Conservation (phyloP, 1,284 basidiomycete species). For the Cryptococcus jaspeensis region DNA sequence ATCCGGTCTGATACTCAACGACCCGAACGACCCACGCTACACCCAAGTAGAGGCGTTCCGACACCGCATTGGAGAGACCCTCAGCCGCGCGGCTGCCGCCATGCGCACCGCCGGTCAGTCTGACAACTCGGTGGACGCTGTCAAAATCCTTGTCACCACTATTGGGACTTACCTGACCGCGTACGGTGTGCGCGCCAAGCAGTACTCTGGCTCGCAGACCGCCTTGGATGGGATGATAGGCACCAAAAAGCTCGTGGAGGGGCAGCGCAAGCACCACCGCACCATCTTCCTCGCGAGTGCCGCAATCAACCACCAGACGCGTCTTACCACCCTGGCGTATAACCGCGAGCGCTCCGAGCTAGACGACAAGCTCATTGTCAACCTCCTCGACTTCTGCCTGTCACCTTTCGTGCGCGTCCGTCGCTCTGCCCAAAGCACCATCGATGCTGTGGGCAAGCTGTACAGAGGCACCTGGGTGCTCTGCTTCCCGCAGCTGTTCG, state of each 20-base stretch:
- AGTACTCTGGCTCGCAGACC: conserved; percentile 35
- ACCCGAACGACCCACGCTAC: conserved; percentile 74
- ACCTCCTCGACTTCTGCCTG: conserved; percentile 78
- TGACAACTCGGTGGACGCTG: conserved; percentile 91
- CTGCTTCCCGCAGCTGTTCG: conserved; percentile 69
- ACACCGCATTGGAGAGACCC: conserved; percentile 65
- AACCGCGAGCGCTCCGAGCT: conserved; percentile 76
- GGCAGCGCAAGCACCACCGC: conserved; percentile 45
- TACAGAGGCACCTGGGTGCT: conserved; percentile 79
- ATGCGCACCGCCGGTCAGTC: conserved; percentile 67
- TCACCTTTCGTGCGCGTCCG: conserved; percentile 74
- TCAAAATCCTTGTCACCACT: conserved; percentile 57
- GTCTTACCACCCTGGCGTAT: conserved; percentile 53
- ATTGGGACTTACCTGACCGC: conserved; percentile 45
- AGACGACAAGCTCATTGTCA: conserved; percentile 74
- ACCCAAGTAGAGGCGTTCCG: conserved; percentile 64
- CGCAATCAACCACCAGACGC: conserved; percentile 45
- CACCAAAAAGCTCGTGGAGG: conserved; percentile 45
- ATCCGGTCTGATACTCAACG: conserved; percentile 71
- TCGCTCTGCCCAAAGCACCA: conserved; percentile 36
- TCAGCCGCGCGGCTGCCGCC: conserved; percentile 68
- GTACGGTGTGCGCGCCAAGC: conserved; percentile 47
- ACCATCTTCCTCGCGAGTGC: conserved; percentile 40
- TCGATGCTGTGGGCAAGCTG: conserved; percentile 57
- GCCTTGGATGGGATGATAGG: conserved; percentile 37